phyloP scores from a whole-genome alignment of 495 filamentous ascomycete genomes.

The Penicillium paradoxum region DNA sequence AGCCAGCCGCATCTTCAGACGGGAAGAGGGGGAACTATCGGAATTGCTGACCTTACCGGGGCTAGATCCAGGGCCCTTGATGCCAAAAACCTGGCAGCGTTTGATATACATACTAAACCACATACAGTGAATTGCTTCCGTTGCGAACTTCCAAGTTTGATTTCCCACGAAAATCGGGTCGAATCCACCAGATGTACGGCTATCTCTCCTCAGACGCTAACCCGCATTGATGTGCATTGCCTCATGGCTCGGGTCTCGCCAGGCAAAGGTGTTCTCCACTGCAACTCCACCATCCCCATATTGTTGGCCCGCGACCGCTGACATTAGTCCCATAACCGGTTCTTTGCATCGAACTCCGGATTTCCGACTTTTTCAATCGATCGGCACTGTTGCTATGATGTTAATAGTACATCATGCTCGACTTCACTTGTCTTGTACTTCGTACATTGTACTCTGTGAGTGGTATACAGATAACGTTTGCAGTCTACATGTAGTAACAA shows the following conservation, averaged over 20 bases:
- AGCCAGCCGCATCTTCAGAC: background rate
- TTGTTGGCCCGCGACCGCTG: background rate
- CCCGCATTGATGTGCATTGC: constrained; percentile 2
- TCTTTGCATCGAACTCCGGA: background rate
- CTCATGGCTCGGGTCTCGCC: background rate
- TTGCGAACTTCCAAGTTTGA: too few relatives aligned
- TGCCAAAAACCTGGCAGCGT: constrained; percentile 2
- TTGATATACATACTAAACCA: background rate
- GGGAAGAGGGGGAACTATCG: background rate
- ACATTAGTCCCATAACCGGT: background rate
- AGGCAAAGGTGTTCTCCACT: background rate
- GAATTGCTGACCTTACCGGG: background rate
- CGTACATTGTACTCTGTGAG: too few relatives aligned
- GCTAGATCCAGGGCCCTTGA: background rate
- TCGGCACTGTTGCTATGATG: background rate
- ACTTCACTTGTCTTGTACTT: too few relatives aligned
- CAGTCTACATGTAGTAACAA: too few relatives aligned
- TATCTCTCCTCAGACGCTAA: constrained; percentile 1
- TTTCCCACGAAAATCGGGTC: background rate
- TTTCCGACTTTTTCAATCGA: background rate
- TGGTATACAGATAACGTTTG: too few relatives aligned
- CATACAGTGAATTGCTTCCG: background rate
- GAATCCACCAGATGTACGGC: background rate
- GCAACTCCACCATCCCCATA: background rate
- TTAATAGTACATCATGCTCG: background rate